Conservation (phyloP, 805 yeast genomes). For the Saccharomycopsis vini region DNA sequence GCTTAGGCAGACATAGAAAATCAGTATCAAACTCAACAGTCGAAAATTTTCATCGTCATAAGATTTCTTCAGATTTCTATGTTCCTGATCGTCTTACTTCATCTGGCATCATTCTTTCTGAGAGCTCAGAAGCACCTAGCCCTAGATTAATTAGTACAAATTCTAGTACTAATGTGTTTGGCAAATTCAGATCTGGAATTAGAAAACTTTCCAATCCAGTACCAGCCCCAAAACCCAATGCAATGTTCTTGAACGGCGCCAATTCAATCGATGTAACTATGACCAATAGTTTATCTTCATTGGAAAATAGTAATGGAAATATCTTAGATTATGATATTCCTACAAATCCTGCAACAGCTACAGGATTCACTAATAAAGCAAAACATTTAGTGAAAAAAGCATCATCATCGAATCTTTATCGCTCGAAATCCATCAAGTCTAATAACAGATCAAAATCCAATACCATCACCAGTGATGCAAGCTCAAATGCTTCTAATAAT, state of each 20-base stretch:
- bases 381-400: constrained; percentile 16
- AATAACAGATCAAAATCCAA: constrained; percentile 8
- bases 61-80: not conserved
- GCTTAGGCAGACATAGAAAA: constrained; percentile 2
- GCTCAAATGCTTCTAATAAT: not conserved
- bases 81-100: not conserved
- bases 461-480: constrained; percentile 9
- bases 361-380: too few relatives aligned
- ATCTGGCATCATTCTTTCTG: not conserved
- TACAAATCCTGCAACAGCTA: too few relatives aligned
- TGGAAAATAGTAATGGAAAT: too few relatives aligned
- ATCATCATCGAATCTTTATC: constrained; percentile 3
- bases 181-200: constrained; percentile 11
- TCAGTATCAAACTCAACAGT: constrained; percentile 7
- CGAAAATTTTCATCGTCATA: not conserved
- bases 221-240: constrained; percentile 1
- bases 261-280: too few relatives aligned
- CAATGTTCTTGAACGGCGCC: too few relatives aligned
- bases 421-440: constrained; percentile 5
- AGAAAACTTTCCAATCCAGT: constrained; percentile 10
- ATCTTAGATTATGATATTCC: too few relatives aligned
- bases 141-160: constrained; percentile 8
- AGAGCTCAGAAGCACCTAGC: too few relatives aligned
- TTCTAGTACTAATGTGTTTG: constrained; percentile 8
- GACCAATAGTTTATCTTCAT: too few relatives aligned